Conservation (phyloP, 345 rosid species). For the Populus davidiana region DNA sequence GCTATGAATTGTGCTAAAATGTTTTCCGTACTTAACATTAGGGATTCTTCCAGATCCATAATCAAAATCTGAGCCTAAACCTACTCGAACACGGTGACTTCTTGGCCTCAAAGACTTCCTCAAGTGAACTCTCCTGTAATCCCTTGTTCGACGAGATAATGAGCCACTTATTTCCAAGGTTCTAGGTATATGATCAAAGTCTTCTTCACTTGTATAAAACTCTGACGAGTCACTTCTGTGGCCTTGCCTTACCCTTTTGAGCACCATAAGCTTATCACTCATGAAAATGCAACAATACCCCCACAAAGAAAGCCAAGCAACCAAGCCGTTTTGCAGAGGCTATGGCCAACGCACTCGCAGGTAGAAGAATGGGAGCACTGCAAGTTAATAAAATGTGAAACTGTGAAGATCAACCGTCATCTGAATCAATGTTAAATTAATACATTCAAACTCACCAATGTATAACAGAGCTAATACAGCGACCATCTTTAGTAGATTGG, state of each 20-base stretch:
- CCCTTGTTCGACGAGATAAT: not conserved
- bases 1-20: constrained; percentile 23
- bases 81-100: constrained; percentile 35
- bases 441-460: too few species aligned
- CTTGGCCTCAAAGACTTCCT: constrained; percentile 46
- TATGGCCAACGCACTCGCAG: constrained; percentile 42
- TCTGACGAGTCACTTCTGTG: constrained; percentile 16
- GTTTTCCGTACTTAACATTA: constrained; percentile 13
- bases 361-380: constrained; percentile 47
- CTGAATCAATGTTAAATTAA: too few species aligned
- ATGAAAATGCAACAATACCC: constrained; percentile 37
- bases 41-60: constrained; percentile 13
- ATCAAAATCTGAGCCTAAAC: constrained; percentile 29
- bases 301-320: constrained; percentile 41
- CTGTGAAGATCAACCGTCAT: not conserved
- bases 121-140: constrained; percentile 34
- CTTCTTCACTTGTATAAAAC: constrained; percentile 11
- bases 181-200: constrained; percentile 1
- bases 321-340: constrained; percentile 38
- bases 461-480: too few species aligned
- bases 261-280: constrained; percentile 24
- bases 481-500: too few species aligned
- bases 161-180: constrained; percentile 4
- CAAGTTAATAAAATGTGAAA: not conserved
- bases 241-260: constrained; percentile 22